A percentile compares a stretch with the other conserved stretches of the same genome.
Conservation (phyloP, 306 rosid species). For the Prunus armeniaca region DNA sequence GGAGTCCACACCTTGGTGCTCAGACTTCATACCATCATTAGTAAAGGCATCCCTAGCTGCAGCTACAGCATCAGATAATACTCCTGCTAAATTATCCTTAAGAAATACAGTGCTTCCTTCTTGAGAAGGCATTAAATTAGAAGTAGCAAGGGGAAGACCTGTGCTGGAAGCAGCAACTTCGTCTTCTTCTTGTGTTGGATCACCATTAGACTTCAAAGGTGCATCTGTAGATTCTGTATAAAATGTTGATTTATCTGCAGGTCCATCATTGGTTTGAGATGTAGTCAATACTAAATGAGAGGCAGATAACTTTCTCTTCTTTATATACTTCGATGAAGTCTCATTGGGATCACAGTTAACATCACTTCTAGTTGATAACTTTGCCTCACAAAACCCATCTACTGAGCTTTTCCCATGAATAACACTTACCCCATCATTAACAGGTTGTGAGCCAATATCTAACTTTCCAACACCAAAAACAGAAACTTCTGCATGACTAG, state of each 20-base stretch:
- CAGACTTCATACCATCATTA: constrained; percentile 37
- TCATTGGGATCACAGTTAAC: constrained; percentile 24
- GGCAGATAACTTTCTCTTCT: constrained; percentile 39
- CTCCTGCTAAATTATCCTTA: constrained; percentile 30
- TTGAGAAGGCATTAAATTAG: constrained; percentile 34
- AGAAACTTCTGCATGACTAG: constrained; percentile 33
- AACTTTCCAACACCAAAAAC: constrained; percentile 41
- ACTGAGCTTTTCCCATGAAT: constrained; percentile 23
- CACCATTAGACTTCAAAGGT: constrained; percentile 36
- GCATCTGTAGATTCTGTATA: constrained; percentile 13
- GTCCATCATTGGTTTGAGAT: constrained; percentile 34
- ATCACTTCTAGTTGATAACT: constrained; percentile 27
- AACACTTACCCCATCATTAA: constrained; percentile 22
- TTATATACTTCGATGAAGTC: constrained; percentile 30
- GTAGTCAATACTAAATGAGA: constrained; percentile 20
- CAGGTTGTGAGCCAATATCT: constrained; percentile 34
- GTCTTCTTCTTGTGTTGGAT: constrained; percentile 29
- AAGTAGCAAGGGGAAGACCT: constrained; percentile 22
- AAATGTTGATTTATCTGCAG: constrained; percentile 33
- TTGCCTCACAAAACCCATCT: constrained; percentile 33
- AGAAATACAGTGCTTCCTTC: constrained; percentile 32
- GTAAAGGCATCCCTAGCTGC: constrained; percentile 26
- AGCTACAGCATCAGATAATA: constrained; percentile 31
- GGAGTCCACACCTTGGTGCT: constrained; percentile 28
- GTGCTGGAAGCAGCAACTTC: constrained; percentile 30